phyloP scores from a whole-genome alignment of 495 filamentous ascomycete genomes.

The Schizothecium vesticola region DNA sequence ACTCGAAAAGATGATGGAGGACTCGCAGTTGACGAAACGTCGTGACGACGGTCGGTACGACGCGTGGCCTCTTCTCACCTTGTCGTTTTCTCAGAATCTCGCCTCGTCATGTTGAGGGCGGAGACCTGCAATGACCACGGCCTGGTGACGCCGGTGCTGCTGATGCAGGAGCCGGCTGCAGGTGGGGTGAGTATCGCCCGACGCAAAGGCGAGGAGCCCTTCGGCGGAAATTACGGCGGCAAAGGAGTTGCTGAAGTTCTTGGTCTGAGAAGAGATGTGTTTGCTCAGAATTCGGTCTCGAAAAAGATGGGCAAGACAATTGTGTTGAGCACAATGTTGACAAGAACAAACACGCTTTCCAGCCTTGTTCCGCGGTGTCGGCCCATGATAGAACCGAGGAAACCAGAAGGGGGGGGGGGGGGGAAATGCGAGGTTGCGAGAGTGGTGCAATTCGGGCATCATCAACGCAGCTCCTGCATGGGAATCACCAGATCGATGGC shows the following conservation, averaged over 20 bases:
- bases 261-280: not conserved
- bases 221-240: no score
- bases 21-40: not conserved
- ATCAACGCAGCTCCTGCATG: not conserved
- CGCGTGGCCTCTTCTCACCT: not conserved
- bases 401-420: not conserved
- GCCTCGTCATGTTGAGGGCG: not conserved
- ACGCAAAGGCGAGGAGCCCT: not conserved
- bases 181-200: not conserved
- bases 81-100: not conserved
- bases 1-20: not conserved
- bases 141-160: not conserved
- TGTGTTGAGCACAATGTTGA: not conserved
- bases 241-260: not conserved
- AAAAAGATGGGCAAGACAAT: not conserved
- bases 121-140: not conserved
- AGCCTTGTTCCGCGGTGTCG: not conserved
- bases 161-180: not conserved
- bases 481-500: not conserved
- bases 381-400: not conserved
- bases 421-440: not conserved
- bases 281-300: not conserved
- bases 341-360: not conserved
- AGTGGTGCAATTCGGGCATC: not conserved
- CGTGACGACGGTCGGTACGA: not conserved